phyloP scores from a whole-genome alignment of 2,329 filamentous ascomycete species.

The Triangularia verruculosa region DNA sequence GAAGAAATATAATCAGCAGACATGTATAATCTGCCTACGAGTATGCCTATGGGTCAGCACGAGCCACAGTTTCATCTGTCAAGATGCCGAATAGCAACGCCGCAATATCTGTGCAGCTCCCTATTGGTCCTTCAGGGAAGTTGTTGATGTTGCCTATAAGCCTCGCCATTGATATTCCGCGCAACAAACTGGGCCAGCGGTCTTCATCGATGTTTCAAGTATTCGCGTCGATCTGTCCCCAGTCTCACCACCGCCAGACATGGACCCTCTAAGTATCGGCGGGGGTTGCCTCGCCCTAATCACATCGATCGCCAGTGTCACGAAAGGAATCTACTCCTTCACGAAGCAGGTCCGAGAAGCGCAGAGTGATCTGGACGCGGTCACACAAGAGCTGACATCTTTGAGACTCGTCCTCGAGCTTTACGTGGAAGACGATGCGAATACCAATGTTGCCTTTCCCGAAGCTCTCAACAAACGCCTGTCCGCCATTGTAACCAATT shows the following conservation, averaged over 20 bases:
- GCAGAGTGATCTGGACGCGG: neutral
- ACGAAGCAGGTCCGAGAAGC: neutral
- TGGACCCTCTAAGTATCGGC: neutral
- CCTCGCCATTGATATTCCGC: too few species aligned
- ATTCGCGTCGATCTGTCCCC: neutral
- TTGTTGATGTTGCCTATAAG: too few species aligned
- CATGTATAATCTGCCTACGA: too few species aligned
- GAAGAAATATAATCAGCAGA: too few species aligned
- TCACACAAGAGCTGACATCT: neutral
- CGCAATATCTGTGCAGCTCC: too few species aligned
- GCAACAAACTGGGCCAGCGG: too few species aligned
- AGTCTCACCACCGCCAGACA: neutral
- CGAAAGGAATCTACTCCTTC: neutral
- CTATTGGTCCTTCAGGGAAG: too few species aligned
- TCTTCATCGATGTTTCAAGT: too few species aligned
- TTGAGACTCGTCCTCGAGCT: neutral
- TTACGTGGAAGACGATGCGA: neutral
- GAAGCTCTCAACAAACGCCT: neutral
- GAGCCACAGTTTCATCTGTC: too few species aligned
- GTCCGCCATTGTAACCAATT: neutral
- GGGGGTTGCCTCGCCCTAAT: neutral
- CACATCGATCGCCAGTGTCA: neutral
- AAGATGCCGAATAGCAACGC: too few species aligned
- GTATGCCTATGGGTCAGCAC: too few species aligned
- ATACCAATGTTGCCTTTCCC: neutral